These are phyloP conservation scores for Diplogelasinospora grovesii DNA, from an alignment of 495 filamentous ascomycete genomes.

Conservation along the genomic window DNA sequence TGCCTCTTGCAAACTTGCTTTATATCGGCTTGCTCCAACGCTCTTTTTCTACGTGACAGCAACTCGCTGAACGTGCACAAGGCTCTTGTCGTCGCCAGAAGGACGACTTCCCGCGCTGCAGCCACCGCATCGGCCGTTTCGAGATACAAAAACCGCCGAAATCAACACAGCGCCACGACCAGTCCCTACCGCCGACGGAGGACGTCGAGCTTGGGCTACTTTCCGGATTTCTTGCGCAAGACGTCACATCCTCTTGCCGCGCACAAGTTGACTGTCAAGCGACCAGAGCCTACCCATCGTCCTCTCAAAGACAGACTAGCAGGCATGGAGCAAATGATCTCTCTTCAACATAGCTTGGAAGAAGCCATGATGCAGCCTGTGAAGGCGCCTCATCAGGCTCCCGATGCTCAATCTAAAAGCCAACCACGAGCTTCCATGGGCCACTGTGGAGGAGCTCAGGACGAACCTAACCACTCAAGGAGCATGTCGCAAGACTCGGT, in stretches of 20 bases:
- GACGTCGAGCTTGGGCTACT: conserved; percentile 15
- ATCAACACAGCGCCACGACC: conserved; percentile 14
- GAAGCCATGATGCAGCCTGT: conserved; percentile 17
- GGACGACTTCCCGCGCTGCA: conserved; percentile 17
- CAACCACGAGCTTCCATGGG: too few species aligned
- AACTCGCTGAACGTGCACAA: conserved; percentile 25
- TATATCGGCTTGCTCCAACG: conserved; percentile 26
- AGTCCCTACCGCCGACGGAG: conserved; percentile 22
- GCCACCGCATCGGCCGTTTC: conserved; percentile 9
- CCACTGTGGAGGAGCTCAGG: too few species aligned
- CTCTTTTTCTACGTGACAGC: conserved; percentile 31
- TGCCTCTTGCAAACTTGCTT: conserved; percentile 27
- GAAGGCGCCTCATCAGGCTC: conserved; percentile 11
- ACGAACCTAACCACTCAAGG: too few species aligned
- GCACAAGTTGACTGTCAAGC: conserved; percentile 3
- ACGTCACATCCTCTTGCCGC: conserved; percentile 10
- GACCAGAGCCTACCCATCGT: conserved; percentile 7
- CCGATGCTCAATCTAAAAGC: too few species aligned
- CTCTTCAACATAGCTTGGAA: conserved; percentile 23
- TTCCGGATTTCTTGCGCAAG: conserved; percentile 17
- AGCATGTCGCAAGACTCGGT: conserved; percentile 17
- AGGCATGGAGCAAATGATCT: conserved; percentile 21
- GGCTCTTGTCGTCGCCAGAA: conserved; percentile 28
- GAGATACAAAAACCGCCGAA: conserved; percentile 17
- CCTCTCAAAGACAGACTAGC: background rate